Evolutionary conservation across 768 basidiomycete species (phyloP), one percentile per base, ranked within the genome.

Genomic region (Mycena olivaceomarginata): DNA sequence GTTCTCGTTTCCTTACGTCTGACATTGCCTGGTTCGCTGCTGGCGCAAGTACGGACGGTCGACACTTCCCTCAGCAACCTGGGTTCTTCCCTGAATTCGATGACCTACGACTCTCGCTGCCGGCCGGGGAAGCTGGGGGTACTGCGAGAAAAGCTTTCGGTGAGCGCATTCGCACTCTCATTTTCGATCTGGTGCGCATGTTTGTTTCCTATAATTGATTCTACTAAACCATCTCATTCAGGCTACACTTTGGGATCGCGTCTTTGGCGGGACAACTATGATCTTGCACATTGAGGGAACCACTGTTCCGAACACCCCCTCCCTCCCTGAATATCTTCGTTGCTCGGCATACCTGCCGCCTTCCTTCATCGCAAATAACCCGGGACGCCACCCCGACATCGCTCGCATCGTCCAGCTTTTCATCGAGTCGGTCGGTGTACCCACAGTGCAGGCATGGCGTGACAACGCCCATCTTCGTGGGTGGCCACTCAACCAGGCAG

Each of bases 211-310:
- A 31, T 31, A 31, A 31, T 31, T 31, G 31, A 31, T 31, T 31
- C 31, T 31, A 31, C 31, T 31, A 31, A 31, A 31, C 31, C 31
- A 31, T 31, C 31, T 51, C 16, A 13, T 51, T 51, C 53, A 56
- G 76, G 76, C 70, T 22, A 77, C 76, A 2, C 5, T 39, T 8
- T 65, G 53, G 68, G 75, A 76, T 72, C 70, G 75, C n/a, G 18
- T 25, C 1, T 62, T 46, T n/a, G 76, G 76, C 15, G 48, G 70
- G 2, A 71, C 69, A 12, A 77, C 76, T 2, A 67, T 77, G 69
- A 40, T 77, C 13, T 16, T 77, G 56, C 70, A 77, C 18, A 53
- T 67, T 43, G 70, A 72, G 20, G 76, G 76, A 20, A 77, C 69
- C 20, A 70, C 68, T 7, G n/a, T 66, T 2, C 76, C 76, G 10